phyloP scores from a whole-genome alignment of 2,329 filamentous ascomycete species.

The Pseudogymnoascus sp. region DNA sequence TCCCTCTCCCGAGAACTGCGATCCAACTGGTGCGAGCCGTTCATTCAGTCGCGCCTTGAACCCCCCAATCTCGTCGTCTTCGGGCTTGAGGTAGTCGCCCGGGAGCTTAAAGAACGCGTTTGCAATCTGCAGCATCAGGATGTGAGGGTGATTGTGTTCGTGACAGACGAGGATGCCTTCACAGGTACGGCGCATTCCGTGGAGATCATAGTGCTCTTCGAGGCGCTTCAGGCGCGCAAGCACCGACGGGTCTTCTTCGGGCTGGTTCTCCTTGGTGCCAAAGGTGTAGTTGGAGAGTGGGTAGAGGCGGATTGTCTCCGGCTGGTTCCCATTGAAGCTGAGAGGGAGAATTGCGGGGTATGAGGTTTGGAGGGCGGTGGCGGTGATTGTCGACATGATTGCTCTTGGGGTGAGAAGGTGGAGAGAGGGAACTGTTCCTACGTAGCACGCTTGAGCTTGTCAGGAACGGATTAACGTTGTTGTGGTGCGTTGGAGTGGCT shows the following conservation, averaged over 20 bases:
- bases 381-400: conserved; percentile 78
- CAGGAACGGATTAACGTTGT: conserved; percentile 7
- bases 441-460: conserved; percentile 1
- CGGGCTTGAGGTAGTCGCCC: conserved; percentile 83
- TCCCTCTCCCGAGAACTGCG: conserved; percentile 69
- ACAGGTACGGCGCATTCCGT: conserved; percentile 96
- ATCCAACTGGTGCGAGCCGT: conserved; percentile 83
- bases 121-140: conserved; percentile 97
- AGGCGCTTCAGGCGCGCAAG: conserved; percentile 84
- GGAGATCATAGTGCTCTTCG: conserved; percentile 85
- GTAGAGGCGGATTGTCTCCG: conserved; percentile 80
- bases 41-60: conserved; percentile 93
- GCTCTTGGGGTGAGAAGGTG: conserved; percentile 9
- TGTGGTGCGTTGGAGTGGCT: not conserved
- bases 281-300: conserved; percentile 98
- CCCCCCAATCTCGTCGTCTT: conserved; percentile 87
- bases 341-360: conserved; percentile 71
- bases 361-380: conserved; percentile 65
- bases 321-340: conserved; percentile 82
- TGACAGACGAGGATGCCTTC: conserved; percentile 97
- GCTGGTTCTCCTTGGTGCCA: conserved; percentile 95
- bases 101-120: conserved; percentile 99
- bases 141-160: conserved; percentile 97
- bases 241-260: conserved; percentile 94
- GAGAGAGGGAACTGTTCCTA: conserved; percentile 3